phyloP scores from a whole-genome alignment of 768 basidiomycete genomes.

The Terana coerulea region DNA sequence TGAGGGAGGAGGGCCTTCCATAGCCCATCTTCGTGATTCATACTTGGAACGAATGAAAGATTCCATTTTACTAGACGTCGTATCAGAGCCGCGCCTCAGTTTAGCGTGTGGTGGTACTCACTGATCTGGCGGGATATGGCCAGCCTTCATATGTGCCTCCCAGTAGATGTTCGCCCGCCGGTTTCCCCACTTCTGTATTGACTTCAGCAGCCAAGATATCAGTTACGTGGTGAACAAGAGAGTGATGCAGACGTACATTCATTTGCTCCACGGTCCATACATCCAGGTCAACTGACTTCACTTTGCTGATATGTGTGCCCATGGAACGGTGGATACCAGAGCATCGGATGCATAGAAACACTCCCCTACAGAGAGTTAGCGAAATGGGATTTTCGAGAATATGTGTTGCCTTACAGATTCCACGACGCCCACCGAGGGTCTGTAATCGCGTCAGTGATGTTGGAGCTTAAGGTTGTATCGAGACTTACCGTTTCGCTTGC shows the following conservation, averaged over 20 bases:
- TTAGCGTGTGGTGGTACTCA: too few relatives aligned
- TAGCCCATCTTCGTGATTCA: slow-evolving; percentile 88
- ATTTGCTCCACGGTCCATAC: slow-evolving; percentile 98
- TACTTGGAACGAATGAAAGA: slow-evolving; percentile 97
- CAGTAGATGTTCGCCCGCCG: slow-evolving; percentile 90
- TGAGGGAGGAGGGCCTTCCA: slow-evolving; percentile 78
- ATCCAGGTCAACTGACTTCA: slow-evolving; percentile 97
- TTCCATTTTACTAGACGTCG: slow-evolving; percentile 91
- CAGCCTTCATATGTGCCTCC: slow-evolving; percentile 92
- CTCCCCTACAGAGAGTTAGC: slow-evolving; percentile 53
- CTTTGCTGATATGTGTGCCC: slow-evolving; percentile 97
- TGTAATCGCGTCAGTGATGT: slow-evolving; percentile 32
- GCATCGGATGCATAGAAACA: slow-evolving; percentile 95
- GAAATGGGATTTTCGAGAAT: too few relatives aligned
- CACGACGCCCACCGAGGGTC: slow-evolving; percentile 98
- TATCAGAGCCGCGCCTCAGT: too few relatives aligned
- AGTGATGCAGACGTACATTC: slow-evolving; percentile 50
- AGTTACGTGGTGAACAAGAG: neutral
- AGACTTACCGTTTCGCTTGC: slow-evolving; percentile 86
- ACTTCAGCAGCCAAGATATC: slow-evolving; percentile 35
- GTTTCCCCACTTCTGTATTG: slow-evolving; percentile 95
- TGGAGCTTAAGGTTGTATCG: neutral
- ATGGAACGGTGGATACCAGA: slow-evolving; percentile 96
- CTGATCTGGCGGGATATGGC: slow-evolving; percentile 94
- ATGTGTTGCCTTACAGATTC: slow-evolving; percentile 72